Evolutionary conservation across 306 rosid genomes (phyloP).

Genomic region (Macrotyloma uniflorum): DNA sequence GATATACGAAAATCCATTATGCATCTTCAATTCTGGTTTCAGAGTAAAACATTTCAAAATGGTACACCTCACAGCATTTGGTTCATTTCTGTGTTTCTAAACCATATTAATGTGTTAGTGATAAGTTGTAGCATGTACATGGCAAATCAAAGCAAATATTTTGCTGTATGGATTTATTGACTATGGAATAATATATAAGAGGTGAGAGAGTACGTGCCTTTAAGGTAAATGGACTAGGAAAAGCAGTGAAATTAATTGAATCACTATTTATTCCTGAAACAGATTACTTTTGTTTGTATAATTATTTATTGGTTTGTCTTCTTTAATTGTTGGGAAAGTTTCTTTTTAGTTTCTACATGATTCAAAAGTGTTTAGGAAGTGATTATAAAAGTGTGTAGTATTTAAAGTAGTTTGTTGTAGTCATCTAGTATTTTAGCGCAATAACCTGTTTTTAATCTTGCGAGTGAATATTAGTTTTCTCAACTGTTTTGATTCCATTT

Average conservation of each 20-base stretch:
- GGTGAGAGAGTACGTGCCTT: background rate
- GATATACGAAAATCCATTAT: constrained; percentile 79
- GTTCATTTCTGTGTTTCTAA: background rate
- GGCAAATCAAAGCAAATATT: background rate
- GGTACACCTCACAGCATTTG: constrained; percentile 47
- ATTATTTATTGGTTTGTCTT: constrained; percentile 1
- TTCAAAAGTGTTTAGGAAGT: background rate
- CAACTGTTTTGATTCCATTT: constrained; percentile 9
- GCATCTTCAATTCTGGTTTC: constrained; percentile 98
- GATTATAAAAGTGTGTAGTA: background rate
- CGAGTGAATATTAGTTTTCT: background rate
- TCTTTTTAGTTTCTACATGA: constrained; percentile 26
- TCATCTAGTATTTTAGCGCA: constrained; percentile 1
- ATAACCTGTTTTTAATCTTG: constrained; percentile 15
- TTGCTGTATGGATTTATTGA: constrained; percentile 20
- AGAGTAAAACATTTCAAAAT: constrained; percentile 57
- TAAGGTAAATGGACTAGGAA: constrained; percentile 20
- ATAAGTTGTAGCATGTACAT: constrained; percentile 4
- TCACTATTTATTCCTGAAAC: background rate
- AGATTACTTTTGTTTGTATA: constrained; percentile 6
- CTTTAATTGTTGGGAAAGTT: constrained; percentile 2
- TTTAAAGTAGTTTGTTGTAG: constrained; percentile 6
- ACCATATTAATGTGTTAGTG: background rate
- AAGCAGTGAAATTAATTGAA: constrained; percentile 14
- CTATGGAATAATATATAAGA: constrained; percentile 2